phyloP scores from a whole-genome alignment of 768 basidiomycete genomes.

The Amanita rubescens region DNA sequence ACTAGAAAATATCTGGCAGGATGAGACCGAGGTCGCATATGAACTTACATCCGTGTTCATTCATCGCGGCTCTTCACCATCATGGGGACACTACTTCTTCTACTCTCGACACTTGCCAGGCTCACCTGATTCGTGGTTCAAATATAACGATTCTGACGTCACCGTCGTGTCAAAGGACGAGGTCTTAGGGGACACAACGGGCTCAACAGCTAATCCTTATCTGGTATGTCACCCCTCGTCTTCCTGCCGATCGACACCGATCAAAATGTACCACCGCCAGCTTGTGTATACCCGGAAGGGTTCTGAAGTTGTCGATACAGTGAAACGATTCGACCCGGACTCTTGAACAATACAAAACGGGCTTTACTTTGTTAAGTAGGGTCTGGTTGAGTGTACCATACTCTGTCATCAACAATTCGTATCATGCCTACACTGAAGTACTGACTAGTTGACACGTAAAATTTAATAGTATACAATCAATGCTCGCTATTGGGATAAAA shows the following conservation, averaged over 20 bases:
- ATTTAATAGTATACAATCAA: not conserved
- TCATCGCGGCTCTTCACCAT: conserved; percentile 82
- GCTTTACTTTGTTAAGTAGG: not conserved
- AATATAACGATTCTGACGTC: conserved; percentile 92
- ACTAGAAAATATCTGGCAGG: conserved; percentile 70
- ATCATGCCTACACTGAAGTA: not conserved
- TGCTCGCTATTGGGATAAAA: conserved; percentile 12
- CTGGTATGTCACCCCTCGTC: conserved; percentile 41
- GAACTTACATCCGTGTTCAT: conserved; percentile 94
- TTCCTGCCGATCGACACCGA: not conserved
- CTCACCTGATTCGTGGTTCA: conserved; percentile 83
- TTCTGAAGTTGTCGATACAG: conserved; percentile 72
- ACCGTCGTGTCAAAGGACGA: conserved; percentile 70
- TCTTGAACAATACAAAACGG: not conserved
- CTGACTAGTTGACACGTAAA: not conserved
- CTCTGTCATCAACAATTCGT: not conserved
- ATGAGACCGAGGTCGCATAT: conserved; percentile 62
- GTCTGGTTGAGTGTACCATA: not conserved
- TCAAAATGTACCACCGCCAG: conserved; percentile 27
- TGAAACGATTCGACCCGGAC: conserved; percentile 51
- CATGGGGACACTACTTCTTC: conserved; percentile 94
- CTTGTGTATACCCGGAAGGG: conserved; percentile 81
- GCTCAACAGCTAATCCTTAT: conserved; percentile 85
- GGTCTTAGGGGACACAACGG: conserved; percentile 86
- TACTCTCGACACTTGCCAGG: conserved; percentile 85